Evolutionary conservation across 2,329 filamentous ascomycete genomes (phyloP).

Genomic region (Talaromyces sp.): DNA sequence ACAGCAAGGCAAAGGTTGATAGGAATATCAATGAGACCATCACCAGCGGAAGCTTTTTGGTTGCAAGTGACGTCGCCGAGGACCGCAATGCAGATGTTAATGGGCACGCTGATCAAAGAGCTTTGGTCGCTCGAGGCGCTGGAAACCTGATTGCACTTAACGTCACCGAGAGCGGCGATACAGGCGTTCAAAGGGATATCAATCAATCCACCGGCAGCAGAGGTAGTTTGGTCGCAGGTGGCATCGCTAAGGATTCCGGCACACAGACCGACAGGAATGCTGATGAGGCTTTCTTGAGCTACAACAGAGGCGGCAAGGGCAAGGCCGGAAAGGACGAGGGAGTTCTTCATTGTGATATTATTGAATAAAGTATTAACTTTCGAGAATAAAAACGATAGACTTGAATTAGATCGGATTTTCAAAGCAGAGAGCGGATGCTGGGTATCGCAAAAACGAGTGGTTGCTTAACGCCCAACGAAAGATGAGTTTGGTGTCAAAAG

Average conservation of each 20-base stretch:
- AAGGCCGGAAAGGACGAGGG: constrained; percentile 24
- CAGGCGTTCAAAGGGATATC: constrained; percentile 27
- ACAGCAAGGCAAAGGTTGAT: constrained; percentile 29
- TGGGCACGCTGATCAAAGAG: constrained; percentile 27
- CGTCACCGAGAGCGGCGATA: constrained; percentile 25
- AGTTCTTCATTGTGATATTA: constrained; percentile 20
- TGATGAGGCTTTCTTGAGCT: constrained; percentile 23
- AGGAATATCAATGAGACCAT: constrained; percentile 28
- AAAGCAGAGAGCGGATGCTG: constrained; percentile 27
- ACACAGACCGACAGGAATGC: constrained; percentile 26
- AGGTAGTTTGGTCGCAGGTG: constrained; percentile 24
- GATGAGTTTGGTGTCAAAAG: constrained; percentile 18
- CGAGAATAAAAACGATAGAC: background rate
- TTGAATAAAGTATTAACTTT: background rate
- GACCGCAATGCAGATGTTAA: constrained; percentile 29
- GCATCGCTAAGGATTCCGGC: constrained; percentile 25
- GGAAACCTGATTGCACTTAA: constrained; percentile 26
- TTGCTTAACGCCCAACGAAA: constrained; percentile 17
- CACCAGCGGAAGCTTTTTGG: constrained; percentile 20
- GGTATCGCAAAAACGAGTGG: constrained; percentile 27
- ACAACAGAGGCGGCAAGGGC: constrained; percentile 25
- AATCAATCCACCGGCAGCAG: constrained; percentile 23
- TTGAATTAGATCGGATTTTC: background rate
- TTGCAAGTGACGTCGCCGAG: constrained; percentile 29
- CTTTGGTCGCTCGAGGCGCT: constrained; percentile 16